Evolutionary conservation across 345 rosid genomes (phyloP).

Genomic region (Eucalyptus cloeziana): DNA sequence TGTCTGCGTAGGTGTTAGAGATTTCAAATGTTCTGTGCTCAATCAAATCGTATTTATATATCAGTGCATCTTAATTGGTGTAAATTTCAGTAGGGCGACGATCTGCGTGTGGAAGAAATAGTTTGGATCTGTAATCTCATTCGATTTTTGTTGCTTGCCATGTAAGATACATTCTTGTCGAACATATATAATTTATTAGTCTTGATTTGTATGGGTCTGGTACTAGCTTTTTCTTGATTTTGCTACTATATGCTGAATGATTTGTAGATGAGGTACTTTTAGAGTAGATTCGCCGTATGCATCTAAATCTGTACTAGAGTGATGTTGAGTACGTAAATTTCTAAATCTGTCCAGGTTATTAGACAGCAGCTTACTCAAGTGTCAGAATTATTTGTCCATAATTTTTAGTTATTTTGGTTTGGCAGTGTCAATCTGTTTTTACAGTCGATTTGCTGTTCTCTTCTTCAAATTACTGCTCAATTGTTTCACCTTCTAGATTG

Average conservation of each 20-base stretch:
- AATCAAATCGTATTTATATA: background rate
- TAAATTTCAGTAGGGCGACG: background rate
- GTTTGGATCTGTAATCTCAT: background rate
- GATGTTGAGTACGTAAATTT: background rate
- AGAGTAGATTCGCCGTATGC: background rate
- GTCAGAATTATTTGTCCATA: background rate
- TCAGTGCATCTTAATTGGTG: background rate
- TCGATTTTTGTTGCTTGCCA: background rate
- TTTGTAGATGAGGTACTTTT: background rate
- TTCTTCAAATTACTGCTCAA: background rate
- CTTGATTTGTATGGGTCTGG: background rate
- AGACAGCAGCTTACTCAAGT: background rate
- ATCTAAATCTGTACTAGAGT: background rate
- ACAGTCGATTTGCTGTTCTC: background rate
- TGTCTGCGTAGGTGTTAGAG: background rate
- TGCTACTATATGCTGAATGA: background rate
- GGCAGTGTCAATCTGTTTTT: background rate
- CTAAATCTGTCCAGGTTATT: background rate
- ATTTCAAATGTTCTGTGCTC: background rate
- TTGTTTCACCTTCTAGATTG: background rate
- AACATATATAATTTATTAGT: background rate
- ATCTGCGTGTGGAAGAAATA: background rate
- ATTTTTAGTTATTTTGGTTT: background rate
- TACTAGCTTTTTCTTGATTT: background rate
- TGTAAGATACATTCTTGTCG: background rate